Base-by-base conservation (phyloP, 2,329 filamentous ascomycete species). In the Coleophoma eucalyptorum region DNA sequence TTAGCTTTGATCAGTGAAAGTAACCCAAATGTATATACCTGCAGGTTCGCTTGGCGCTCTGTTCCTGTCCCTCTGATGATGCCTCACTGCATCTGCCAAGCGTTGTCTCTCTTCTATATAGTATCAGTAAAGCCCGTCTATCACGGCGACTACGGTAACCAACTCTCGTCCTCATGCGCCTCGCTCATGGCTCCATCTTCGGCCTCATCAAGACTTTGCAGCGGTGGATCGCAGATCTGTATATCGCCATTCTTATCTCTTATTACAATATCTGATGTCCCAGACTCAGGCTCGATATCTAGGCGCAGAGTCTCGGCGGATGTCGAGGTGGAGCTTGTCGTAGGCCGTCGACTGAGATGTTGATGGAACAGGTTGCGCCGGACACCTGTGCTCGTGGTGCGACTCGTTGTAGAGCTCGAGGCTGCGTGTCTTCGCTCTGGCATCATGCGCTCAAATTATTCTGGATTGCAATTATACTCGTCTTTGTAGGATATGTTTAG, bases 191-290 rank as follows among this genome's bases (percentile, higher is more conserved):
- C 76, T 70, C 71, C 63, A 57, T 79, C 77, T 48, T 80, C 78
- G 15, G 71, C 66, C 41, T 61, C 62, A 45, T 83, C 79, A 26
- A 77, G 66, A 7, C 72, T 67, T 13, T 76, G 74, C 53, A 76
- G 73, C 1, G 77, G 79, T 63, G 78, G 78, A 52, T 83, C 80
- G 15, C 72, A 73, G n/a, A 86, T 67, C 63, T 83, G 77, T 50
- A 84, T 76, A 56, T 86, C 81, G 45, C 83, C 83, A 59, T 84
- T 78, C 65, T 78, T 71, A 60, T 86, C 78, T 56, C 83, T 73
- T 43, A 85, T 77, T 8, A 87, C 78, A 51, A 87, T 85, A 57
- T 84, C 81, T 1, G 66, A 67, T 1, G 67, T 62, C 21, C 77
- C 67, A 44, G 67, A 70, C n/a, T 55, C 56, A 15, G 71, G 68